phyloP scores from a whole-genome alignment of 2,329 filamentous ascomycete genomes.

The Penicillium sp. region DNA sequence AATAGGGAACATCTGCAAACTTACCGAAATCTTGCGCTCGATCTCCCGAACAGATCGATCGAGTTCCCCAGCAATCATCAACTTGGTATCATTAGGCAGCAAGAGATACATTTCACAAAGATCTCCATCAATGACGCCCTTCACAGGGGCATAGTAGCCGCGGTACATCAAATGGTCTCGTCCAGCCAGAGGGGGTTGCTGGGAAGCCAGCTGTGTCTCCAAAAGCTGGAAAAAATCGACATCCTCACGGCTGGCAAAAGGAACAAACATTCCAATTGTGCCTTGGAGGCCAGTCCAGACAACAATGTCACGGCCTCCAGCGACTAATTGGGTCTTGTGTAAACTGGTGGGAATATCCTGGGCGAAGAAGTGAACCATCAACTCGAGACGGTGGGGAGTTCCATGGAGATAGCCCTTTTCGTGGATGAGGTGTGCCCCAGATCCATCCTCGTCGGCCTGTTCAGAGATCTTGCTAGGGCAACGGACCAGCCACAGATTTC shows the following conservation, averaged over 20 bases:
- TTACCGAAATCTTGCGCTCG: conserved; percentile 85
- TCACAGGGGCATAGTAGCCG: conserved; percentile 93
- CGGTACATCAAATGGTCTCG: conserved; percentile 95
- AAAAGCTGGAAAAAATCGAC: conserved; percentile 97
- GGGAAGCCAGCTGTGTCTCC: conserved; percentile 80
- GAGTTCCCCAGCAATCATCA: conserved; percentile 89
- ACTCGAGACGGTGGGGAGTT: conserved; percentile 75
- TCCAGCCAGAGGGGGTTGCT: conserved; percentile 84
- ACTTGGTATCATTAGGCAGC: conserved; percentile 83
- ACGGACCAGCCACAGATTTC: conserved; percentile 89
- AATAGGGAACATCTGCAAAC: conserved; percentile 21
- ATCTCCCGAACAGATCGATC: conserved; percentile 90
- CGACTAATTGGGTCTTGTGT: conserved; percentile 83
- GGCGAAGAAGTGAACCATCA: conserved; percentile 85
- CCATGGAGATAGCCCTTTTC: conserved; percentile 88
- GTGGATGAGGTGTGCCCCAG: conserved; percentile 86
- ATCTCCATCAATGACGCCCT: conserved; percentile 95
- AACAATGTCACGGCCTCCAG: conserved; percentile 86
- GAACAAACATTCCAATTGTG: conserved; percentile 88
- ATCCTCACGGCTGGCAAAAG: conserved; percentile 87
- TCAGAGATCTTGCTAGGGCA: conserved; percentile 83
- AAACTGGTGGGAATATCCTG: conserved; percentile 92
- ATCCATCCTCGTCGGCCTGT: conserved; percentile 88
- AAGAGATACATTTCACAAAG: conserved; percentile 88
- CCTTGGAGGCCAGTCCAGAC: conserved; percentile 95